Conservation (phyloP, 441 rosid genomes). For the Metrosideros polymorpha region DNA sequence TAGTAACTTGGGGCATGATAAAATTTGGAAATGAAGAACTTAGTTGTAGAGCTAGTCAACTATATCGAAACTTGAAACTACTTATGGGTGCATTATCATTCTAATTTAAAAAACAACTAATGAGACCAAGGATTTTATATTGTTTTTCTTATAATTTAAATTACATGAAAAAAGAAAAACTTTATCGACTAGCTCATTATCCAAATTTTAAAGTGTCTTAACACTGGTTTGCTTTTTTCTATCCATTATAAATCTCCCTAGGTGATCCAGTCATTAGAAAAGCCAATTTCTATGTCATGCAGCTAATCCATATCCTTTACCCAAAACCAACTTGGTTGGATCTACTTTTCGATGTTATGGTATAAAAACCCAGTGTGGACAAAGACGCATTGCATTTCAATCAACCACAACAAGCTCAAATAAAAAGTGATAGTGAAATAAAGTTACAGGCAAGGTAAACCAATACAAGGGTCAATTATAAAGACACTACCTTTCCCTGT, state of each 20-base stretch:
- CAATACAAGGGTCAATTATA: neutral
- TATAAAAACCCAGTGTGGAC: neutral
- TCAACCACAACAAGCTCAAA: neutral
- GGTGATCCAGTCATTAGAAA: neutral
- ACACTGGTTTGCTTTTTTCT: neutral
- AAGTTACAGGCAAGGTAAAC: neutral
- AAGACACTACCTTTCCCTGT: constrained; percentile 58
- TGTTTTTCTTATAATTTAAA: neutral
- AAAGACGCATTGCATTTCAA: neutral
- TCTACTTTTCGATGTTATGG: neutral
- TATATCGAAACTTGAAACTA: neutral
- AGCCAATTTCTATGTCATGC: neutral
- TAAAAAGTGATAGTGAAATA: neutral
- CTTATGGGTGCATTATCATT: neutral
- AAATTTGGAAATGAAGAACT: neutral
- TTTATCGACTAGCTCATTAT: neutral
- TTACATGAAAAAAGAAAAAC: neutral
- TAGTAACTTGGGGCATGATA: too few species aligned
- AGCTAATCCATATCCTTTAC: neutral
- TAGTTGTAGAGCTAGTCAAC: neutral
- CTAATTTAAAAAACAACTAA: neutral
- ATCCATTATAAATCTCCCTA: neutral
- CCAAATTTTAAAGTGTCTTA: neutral
- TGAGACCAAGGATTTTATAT: neutral
- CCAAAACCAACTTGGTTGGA: neutral